These are phyloP conservation scores for Naganishia sp. DNA, from an alignment of 1,284 basidiomycete species.

Conservation along the genomic window DNA sequence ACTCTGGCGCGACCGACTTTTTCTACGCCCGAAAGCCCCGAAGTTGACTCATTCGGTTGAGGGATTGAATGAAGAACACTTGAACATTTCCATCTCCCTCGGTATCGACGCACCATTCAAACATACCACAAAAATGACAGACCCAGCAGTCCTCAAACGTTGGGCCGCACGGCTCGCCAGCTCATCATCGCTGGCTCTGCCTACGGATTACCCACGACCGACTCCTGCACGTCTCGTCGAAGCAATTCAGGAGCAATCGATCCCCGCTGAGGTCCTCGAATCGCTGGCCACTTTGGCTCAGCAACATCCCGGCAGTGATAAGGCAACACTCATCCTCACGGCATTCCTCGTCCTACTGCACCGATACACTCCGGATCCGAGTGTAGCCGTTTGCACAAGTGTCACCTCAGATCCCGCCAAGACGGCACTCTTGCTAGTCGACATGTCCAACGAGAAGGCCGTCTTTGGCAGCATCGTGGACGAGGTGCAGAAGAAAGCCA, in stretches of 20 bases:
- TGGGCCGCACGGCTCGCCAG: constrained; percentile 57
- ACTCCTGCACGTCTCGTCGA: constrained; percentile 72
- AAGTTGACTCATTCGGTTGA: constrained; percentile 16
- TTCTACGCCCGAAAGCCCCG: constrained; percentile 1
- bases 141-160: constrained; percentile 41
- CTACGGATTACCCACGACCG: constrained; percentile 93
- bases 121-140: constrained; percentile 20
- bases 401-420: constrained; percentile 21
- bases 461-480: constrained; percentile 88
- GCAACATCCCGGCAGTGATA: constrained; percentile 71
- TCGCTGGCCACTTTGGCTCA: constrained; percentile 50
- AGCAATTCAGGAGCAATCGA: constrained; percentile 67
- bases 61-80: no score
- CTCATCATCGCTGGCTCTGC: constrained; percentile 86
- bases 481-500: constrained; percentile 64
- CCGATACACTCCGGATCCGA: constrained; percentile 93
- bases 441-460: constrained; percentile 75
- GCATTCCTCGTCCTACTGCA: constrained; percentile 90
- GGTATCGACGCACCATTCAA: not conserved
- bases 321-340: constrained; percentile 67
- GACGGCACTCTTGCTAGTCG: constrained; percentile 75
- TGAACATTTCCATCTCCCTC: no score
- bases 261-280: constrained; percentile 56
- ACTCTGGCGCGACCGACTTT: not conserved
- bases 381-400: constrained; percentile 89